Evolutionary conservation across 2,329 filamentous ascomycete species (phyloP).

Genomic region (Graphiopsis chlorocephala): DNA sequence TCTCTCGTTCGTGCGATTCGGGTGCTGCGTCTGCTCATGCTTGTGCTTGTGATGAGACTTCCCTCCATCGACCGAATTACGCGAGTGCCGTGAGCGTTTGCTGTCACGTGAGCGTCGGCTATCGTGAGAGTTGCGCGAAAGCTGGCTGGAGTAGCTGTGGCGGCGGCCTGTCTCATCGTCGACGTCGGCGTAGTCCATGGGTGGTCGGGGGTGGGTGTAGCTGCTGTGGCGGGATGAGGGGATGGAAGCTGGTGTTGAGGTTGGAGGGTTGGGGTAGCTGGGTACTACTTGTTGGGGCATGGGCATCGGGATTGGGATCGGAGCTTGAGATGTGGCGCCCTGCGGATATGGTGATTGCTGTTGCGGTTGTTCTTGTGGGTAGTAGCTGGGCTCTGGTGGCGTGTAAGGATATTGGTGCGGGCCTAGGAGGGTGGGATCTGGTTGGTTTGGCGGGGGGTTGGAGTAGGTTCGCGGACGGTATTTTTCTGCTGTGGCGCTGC

Average conservation of each 20-base stretch:
- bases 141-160: conserved; percentile 13
- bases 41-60: background rate
- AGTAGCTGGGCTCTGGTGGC: background rate
- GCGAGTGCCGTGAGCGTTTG: conserved; percentile 1
- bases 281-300: background rate
- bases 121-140: conserved; percentile 4
- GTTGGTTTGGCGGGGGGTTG: conserved; percentile 2
- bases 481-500: conserved; percentile 7
- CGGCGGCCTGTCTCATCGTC: background rate
- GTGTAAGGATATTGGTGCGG: conserved; percentile 8
- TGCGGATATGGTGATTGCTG: background rate
- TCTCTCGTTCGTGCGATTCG: conserved; percentile 11
- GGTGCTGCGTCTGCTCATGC: background rate
- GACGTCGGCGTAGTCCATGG: background rate
- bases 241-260: background rate
- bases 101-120: conserved; percentile 8
- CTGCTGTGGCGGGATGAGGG: conserved; percentile 6
- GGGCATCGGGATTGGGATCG: background rate
- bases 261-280: background rate
- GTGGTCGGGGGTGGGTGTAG: conserved; percentile 1
- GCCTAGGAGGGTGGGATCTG: conserved; percentile 5
- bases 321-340: background rate
- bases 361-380: background rate
- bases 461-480: conserved; percentile 13
- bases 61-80: background rate